These are phyloP conservation scores for Colletotrichum incanum DNA, from an alignment of 2,329 filamentous ascomycete genomes.

Conservation along the genomic window DNA sequence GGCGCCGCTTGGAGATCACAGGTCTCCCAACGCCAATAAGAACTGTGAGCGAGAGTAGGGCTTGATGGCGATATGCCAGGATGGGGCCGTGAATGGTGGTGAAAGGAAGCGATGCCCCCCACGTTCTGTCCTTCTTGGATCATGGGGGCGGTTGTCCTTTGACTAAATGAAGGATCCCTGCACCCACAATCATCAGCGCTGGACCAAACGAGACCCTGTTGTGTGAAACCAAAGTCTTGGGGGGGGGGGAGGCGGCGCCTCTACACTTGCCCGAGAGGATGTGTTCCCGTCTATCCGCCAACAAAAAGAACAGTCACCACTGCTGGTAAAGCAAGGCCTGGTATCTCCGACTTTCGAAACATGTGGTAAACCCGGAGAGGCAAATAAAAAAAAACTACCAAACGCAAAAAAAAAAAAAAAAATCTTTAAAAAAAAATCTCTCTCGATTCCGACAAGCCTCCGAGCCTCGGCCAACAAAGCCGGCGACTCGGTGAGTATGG, in stretches of 20 bases:
- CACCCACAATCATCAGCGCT: not conserved
- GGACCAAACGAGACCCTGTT: constrained; percentile 24
- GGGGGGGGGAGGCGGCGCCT: not conserved
- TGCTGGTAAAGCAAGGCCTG: not conserved
- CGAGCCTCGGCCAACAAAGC: not conserved
- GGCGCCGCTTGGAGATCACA: constrained; percentile 22
- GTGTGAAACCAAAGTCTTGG: constrained; percentile 10
- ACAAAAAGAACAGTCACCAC: not conserved
- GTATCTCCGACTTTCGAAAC: not conserved
- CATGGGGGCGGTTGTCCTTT: constrained; percentile 10
- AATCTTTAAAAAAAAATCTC: no score
- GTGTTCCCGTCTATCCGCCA: constrained; percentile 41
- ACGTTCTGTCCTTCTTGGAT: constrained; percentile 28
- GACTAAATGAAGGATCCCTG: constrained; percentile 25
- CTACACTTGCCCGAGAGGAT: constrained; percentile 21
- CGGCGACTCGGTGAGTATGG: constrained; percentile 3
- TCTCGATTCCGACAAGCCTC: not conserved
- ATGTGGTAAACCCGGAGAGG: not conserved
- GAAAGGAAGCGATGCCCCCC: constrained; percentile 35
- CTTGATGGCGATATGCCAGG: constrained; percentile 25
- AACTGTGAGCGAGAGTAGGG: not conserved
- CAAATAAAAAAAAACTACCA: no score
- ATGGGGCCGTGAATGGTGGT: constrained; percentile 11
- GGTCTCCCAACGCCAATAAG: constrained; percentile 16
- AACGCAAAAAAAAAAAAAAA: no score